Conservation (phyloP, 2,329 filamentous ascomycete genomes). For the Penicillium sp. region DNA sequence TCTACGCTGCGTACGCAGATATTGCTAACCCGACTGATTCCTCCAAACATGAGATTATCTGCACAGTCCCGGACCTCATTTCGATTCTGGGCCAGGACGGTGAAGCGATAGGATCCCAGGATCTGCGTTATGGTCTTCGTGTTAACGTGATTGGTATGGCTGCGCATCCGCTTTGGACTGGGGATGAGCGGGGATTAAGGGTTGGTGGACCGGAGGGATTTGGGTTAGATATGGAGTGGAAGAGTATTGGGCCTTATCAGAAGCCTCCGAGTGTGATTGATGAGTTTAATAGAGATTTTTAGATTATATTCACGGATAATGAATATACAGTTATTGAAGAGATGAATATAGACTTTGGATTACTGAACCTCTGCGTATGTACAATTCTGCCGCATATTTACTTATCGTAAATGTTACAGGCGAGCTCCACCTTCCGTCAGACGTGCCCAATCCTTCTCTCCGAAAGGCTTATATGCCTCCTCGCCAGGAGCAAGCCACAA, state of each 20-base stretch:
- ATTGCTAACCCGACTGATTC: slow-evolving; percentile 4
- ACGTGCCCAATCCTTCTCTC: slow-evolving; percentile 58
- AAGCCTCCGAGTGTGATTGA: slow-evolving; percentile 10
- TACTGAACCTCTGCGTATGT: neutral
- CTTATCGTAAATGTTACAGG: slow-evolving; percentile 36
- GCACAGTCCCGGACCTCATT: slow-evolving; percentile 39
- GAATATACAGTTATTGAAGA: neutral
- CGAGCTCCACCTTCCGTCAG: slow-evolving; percentile 49
- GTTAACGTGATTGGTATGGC: slow-evolving; percentile 54
- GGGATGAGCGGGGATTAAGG: slow-evolving; percentile 35
- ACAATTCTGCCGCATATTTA: neutral
- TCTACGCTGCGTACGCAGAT: neutral
- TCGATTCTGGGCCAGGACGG: slow-evolving; percentile 47
- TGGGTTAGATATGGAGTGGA: slow-evolving; percentile 23
- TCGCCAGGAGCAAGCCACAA: slow-evolving; percentile 52
- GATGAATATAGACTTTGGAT: no score
- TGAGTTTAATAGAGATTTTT: neutral
- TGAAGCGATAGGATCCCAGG: slow-evolving; percentile 53
- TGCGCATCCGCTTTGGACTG: slow-evolving; percentile 53
- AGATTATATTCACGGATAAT: neutral
- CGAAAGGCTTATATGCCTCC: slow-evolving; percentile 61
- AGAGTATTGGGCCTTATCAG: slow-evolving; percentile 21
- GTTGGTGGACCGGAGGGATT: slow-evolving; percentile 46
- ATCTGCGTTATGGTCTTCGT: slow-evolving; percentile 53
- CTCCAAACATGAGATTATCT: slow-evolving; percentile 17